Conservation (phyloP, 140 eudicot genomes). For the Senecio squalidus region DNA sequence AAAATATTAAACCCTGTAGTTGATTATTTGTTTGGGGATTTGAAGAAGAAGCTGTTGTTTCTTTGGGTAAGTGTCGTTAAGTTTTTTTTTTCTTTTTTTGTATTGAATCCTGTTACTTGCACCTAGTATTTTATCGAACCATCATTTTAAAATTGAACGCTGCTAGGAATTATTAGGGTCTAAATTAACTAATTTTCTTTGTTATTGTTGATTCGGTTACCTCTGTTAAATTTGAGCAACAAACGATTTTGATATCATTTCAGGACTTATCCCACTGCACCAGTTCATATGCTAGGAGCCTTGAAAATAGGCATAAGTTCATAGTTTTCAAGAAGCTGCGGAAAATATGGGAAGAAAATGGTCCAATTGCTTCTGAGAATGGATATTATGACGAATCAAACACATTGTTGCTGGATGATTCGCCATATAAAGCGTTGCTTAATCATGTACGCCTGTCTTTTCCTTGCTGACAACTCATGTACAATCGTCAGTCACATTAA, state of each 20-base stretch:
- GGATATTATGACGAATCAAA: conserved; percentile 66
- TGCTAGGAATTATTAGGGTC: neutral
- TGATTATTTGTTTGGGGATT: conserved; percentile 72
- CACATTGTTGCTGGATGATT: conserved; percentile 81
- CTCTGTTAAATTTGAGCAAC: conserved; percentile 1
- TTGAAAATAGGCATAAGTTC: conserved; percentile 57
- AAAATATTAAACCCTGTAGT: conserved; percentile 52
- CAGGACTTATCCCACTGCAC: conserved; percentile 66
- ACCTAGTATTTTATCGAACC: neutral
- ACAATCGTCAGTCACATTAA: too few relatives aligned
- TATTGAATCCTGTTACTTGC: neutral
- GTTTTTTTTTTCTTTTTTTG: neutral
- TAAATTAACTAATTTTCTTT: neutral
- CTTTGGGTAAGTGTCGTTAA: conserved; percentile 60
- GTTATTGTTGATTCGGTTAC: neutral
- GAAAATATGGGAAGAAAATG: conserved; percentile 55
- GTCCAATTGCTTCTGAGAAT: conserved; percentile 46
- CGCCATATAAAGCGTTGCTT: conserved; percentile 84
- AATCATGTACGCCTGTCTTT: conserved; percentile 61
- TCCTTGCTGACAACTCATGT: neutral
- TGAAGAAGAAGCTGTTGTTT: conserved; percentile 60
- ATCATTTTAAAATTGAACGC: neutral
- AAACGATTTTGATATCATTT: conserved; percentile 4
- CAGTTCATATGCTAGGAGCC: conserved; percentile 40
- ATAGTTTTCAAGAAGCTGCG: conserved; percentile 64